Percentiles rank a stretch among this genome's conserved stretches.
Evolutionary conservation across 345 rosid species (phyloP).

Genomic region (Litchi chinensis): DNA sequence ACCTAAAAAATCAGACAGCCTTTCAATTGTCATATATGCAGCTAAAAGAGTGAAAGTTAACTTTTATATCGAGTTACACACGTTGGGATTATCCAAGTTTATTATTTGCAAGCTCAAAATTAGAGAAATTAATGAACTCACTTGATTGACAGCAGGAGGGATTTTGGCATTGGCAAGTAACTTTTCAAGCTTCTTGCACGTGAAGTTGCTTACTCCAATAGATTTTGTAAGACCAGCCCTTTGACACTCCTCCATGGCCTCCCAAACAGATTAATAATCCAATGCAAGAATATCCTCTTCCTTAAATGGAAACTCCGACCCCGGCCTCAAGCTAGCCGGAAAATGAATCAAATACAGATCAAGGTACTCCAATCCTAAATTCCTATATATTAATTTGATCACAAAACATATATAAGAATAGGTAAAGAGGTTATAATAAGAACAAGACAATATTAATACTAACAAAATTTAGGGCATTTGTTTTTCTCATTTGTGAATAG

Average conservation of each 20-base stretch:
- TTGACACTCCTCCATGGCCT: slow-evolving; percentile 29
- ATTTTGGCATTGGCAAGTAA: slow-evolving; percentile 23
- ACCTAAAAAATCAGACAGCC: no score
- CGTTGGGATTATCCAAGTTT: no score
- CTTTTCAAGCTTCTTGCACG: slow-evolving; percentile 24
- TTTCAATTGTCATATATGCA: no score
- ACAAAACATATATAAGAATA: not conserved
- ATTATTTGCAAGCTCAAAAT: no score
- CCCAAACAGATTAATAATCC: slow-evolving; percentile 27
- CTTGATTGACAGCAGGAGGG: slow-evolving; percentile 30
- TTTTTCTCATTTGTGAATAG: no score
- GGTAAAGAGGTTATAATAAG: no score
- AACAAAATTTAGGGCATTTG: no score
- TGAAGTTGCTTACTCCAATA: slow-evolving; percentile 28
- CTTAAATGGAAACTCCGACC: not conserved
- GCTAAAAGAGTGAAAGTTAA: no score
- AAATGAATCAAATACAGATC: slow-evolving; percentile 25
- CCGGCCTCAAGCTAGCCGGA: slow-evolving; percentile 22
- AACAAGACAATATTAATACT: no score
- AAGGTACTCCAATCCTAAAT: slow-evolving; percentile 19
- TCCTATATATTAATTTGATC: slow-evolving; percentile 4
- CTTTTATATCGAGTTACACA: no score
- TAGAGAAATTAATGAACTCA: not conserved
- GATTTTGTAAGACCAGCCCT: slow-evolving; percentile 28
- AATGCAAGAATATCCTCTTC: slow-evolving; percentile 13